phyloP scores from a whole-genome alignment of 345 rosid genomes.

The Clarkia xantiana region DNA sequence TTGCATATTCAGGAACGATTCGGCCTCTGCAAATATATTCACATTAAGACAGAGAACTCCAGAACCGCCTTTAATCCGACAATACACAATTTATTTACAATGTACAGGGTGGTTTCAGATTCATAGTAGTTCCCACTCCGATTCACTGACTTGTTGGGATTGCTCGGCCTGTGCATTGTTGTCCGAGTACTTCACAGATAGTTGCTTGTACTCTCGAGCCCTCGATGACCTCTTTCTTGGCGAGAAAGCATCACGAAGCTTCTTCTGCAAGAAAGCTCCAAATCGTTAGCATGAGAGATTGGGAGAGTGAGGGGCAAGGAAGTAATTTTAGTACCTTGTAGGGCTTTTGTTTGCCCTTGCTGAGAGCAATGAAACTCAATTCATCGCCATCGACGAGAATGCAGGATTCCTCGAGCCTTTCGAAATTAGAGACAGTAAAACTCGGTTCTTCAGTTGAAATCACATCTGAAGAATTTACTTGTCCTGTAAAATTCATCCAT shows the following conservation, averaged over 20 bases:
- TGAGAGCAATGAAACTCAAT: constrained; percentile 16
- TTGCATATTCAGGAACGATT: too few species aligned
- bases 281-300: background rate
- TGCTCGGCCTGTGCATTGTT: constrained; percentile 13
- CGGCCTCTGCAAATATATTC: too few species aligned
- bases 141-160: constrained; percentile 21
- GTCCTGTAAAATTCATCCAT: background rate
- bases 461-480: background rate
- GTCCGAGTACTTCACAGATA: constrained; percentile 23
- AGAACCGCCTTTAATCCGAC: too few species aligned
- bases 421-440: constrained; percentile 16
- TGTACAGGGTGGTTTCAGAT: background rate
- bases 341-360: constrained; percentile 28
- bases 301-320: background rate
- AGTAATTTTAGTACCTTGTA: constrained; percentile 36
- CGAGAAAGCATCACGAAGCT: constrained; percentile 39
- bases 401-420: constrained; percentile 51
- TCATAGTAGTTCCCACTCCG: constrained; percentile 79
- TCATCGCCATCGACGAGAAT: constrained; percentile 43
- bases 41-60: too few species aligned
- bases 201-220: constrained; percentile 49
- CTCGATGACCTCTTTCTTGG: constrained; percentile 45
- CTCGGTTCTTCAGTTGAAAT: background rate
- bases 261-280: constrained; percentile 22
- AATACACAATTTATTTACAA: too few species aligned